Percentiles rank a stretch among this genome's conserved stretches.
Evolutionary conservation across 176 grass and related monocot genomes (phyloP).

Genomic region (Avena sativa): DNA sequence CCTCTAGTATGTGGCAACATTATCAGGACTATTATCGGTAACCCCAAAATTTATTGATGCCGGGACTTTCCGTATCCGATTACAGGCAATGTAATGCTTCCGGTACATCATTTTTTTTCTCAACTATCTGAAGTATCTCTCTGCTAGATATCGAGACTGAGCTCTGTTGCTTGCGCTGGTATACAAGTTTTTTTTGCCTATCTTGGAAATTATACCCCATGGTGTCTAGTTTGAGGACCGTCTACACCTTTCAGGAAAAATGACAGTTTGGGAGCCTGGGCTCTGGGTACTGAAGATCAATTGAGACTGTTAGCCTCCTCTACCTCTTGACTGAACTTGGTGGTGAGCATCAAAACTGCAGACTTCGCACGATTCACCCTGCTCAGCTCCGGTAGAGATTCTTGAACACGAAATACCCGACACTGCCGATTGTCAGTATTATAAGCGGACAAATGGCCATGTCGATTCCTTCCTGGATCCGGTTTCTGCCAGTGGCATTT

Average conservation of each 20-base stretch:
- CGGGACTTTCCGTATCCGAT: too few relatives aligned
- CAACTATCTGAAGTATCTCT: not conserved
- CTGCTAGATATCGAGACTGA: not conserved
- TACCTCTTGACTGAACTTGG: not conserved
- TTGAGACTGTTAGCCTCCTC: slow-evolving; percentile 13
- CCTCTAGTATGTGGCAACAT: too few relatives aligned
- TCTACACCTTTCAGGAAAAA: slow-evolving; percentile 42
- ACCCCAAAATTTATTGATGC: too few relatives aligned
- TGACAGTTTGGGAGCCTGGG: slow-evolving; percentile 28
- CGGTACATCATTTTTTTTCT: too few relatives aligned
- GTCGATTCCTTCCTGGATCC: slow-evolving; percentile 54
- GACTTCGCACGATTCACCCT: slow-evolving; percentile 22
- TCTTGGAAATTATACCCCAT: slow-evolving; percentile 21
- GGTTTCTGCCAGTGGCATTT: slow-evolving; percentile 44
- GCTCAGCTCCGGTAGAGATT: slow-evolving; percentile 56
- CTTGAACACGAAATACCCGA: slow-evolving; percentile 66
- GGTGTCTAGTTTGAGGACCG: slow-evolving; percentile 8
- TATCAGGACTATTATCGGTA: too few relatives aligned
- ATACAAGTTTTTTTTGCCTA: slow-evolving; percentile 32
- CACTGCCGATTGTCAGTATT: slow-evolving; percentile 54
- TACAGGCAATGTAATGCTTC: too few relatives aligned
- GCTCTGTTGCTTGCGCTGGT: slow-evolving; percentile 35
- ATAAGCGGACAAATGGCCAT: slow-evolving; percentile 54
- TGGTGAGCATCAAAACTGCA: not conserved
- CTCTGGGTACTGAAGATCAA: slow-evolving; percentile 31